Evolutionary conservation across 179 eudicot genomes (phyloP).

Genomic region (Silene noctiflora): DNA sequence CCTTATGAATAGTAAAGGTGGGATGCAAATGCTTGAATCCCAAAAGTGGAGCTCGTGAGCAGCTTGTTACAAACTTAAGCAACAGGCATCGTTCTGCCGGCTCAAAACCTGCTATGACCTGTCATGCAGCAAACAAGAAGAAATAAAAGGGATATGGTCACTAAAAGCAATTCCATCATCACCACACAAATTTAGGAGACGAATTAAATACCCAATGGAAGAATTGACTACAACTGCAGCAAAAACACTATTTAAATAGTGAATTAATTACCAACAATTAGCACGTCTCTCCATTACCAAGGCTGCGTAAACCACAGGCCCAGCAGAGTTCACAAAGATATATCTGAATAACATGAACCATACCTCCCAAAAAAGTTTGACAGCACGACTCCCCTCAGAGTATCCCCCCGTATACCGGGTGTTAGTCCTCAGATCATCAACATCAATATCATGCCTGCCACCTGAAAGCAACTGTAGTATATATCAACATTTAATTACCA

Average conservation of each 20-base stretch:
- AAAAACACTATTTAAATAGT: conserved; percentile 6
- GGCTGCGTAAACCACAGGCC: not conserved
- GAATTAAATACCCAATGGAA: not conserved
- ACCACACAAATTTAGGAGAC: not conserved
- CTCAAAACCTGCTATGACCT: conserved; percentile 77
- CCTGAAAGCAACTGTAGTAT: conserved; percentile 79
- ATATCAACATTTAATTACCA: conserved; percentile 8
- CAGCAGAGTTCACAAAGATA: not conserved
- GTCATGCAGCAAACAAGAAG: conserved; percentile 17
- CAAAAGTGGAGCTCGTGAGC: conserved; percentile 92
- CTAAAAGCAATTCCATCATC: not conserved
- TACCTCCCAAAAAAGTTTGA: conserved; percentile 99
- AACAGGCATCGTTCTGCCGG: conserved; percentile 84
- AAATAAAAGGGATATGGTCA: conserved; percentile 1
- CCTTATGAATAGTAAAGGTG: conserved; percentile 92
- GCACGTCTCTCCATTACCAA: not conserved
- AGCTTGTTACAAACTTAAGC: conserved; percentile 92
- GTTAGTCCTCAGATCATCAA: conserved; percentile 65
- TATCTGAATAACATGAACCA: conserved; percentile 6
- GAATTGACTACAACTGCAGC: not conserved
- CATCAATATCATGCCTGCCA: conserved; percentile 88
- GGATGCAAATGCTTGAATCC: conserved; percentile 94
- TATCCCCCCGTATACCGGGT: conserved; percentile 95
- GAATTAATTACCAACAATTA: not conserved
- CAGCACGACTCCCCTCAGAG: conserved; percentile 77